A percentile compares a stretch with the other conserved stretches of the same genome.
Evolutionary conservation across 1,139 yeast genomes (phyloP).

Genomic region (Pichia sp.): DNA sequence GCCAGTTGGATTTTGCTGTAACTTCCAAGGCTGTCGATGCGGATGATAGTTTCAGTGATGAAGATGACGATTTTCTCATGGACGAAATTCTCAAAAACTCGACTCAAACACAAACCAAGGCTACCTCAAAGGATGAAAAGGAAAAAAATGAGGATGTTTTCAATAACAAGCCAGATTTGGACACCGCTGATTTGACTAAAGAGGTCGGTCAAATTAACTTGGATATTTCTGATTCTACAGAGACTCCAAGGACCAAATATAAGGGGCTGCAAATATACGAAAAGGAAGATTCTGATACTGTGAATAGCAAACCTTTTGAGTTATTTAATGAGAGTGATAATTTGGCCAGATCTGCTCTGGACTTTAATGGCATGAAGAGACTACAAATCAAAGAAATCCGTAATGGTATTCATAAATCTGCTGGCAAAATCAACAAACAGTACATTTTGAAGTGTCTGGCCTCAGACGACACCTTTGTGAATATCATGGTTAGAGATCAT

Average conservation of each 20-base stretch:
- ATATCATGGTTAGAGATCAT: conserved; percentile 37
- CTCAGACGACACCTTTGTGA: conserved; percentile 26
- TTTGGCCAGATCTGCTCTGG: conserved; percentile 37
- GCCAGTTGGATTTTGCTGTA: background rate
- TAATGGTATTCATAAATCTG: conserved; percentile 28
- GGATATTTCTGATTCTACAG: no score
- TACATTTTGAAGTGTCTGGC: conserved; percentile 42
- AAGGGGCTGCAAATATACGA: conserved; percentile 5
- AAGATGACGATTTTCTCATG: conserved; percentile 19
- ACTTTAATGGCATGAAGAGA: conserved; percentile 41
- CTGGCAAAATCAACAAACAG: conserved; percentile 33
- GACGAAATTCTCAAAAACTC: conserved; percentile 7
- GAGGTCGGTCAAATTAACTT: no score
- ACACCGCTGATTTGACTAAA: background rate
- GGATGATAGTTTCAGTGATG: conserved; percentile 19
- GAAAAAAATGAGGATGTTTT: background rate
- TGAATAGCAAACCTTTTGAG: conserved; percentile 2
- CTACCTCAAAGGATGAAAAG: background rate
- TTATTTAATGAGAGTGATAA: conserved; percentile 19
- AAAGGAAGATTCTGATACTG: background rate
- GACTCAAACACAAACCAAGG: background rate
- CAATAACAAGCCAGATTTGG: background rate
- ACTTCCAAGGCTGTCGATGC: background rate
- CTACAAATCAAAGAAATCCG: conserved; percentile 37
- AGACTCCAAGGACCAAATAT: background rate